Conservation (phyloP, 2,329 filamentous ascomycete genomes). For the Fusarium nurragi region DNA sequence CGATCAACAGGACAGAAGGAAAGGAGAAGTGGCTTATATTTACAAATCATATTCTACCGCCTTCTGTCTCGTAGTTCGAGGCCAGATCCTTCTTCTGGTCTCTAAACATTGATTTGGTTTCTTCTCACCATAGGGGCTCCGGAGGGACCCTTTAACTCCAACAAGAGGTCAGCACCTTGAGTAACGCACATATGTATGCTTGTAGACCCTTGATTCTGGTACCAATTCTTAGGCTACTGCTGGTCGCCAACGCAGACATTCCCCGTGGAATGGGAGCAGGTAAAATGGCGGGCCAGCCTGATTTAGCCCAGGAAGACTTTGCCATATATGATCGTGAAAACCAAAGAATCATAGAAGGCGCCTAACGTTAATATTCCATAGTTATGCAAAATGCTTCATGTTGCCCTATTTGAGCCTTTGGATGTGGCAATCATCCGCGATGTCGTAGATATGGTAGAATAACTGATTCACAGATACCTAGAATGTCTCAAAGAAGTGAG, state of each 20-base stretch:
- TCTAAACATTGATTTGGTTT: background rate
- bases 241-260: background rate
- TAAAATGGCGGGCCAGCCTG: fast-evolving
- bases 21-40: fast-evolving
- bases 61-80: too few species aligned
- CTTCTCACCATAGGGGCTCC: background rate
- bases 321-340: too few species aligned
- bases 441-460: background rate
- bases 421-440: background rate
- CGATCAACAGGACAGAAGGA: too few species aligned
- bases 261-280: fast-evolving
- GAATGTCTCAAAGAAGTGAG: background rate
- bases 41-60: too few species aligned
- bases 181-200: too few species aligned
- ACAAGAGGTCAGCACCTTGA: fast-evolving
- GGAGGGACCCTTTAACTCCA: fast-evolving
- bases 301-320: background rate
- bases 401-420: background rate
- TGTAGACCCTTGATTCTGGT: fast-evolving
- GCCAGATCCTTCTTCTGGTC: too few species aligned
- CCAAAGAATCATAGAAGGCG: background rate
- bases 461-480: background rate
- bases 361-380: fast-evolving
- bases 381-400: fast-evolving
- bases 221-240: fast-evolving